Base-by-base conservation (phyloP, 2,329 filamentous ascomycete species). In the Paradendryphiella salina region DNA sequence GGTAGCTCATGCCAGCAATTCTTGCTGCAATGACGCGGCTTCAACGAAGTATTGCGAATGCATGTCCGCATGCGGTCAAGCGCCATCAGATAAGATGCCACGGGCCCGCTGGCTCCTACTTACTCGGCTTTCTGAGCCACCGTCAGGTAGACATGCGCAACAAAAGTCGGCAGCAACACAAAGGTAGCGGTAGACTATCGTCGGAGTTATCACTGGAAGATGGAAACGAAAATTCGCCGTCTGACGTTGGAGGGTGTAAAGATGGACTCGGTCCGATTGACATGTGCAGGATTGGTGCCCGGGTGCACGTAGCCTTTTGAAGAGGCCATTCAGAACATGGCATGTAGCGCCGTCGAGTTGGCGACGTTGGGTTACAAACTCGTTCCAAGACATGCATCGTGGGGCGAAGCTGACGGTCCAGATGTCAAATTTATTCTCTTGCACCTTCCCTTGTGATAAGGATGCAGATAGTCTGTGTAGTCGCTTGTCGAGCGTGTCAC, bases 291-390 rank as follows among this genome's bases (percentile, higher is more conserved):
- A 35, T 26, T 46, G 31, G 28, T 39, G 29, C 45, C 21, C 47
- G 45, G 46, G 28, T 50, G 38, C 41, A 50, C 40, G 29, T 20
- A 42, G 11, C 21, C 33, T 44, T 15, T 44, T 15, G 36, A 13
- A 21, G 21, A 55, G 44, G 32, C 54, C 56, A 54, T 59, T 59
- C 53, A 57, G 44, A 50, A 32, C 37, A 49, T 26, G n/a, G 37
- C 31, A 21, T 57, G 44, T 57, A 56, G 53, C 56, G 56, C 56
- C 50, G 37, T 32, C 10, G 28, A 20, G 36, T 46, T 41, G 44
- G 41, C 48, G 26, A 52, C n/a, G 40, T 46, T 39, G 44, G 36
- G 48, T 41, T 42, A 43, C 32, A 35, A 33, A 42, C 28, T 32
- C 38, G 41, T 29, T 29, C 32, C 48, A 38, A 52, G 28, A 36